A percentile compares a stretch with the other conserved stretches of the same genome.
Evolutionary conservation across 2,329 filamentous ascomycete species (phyloP).

Genomic region (Colletotrichum sansevieriae): DNA sequence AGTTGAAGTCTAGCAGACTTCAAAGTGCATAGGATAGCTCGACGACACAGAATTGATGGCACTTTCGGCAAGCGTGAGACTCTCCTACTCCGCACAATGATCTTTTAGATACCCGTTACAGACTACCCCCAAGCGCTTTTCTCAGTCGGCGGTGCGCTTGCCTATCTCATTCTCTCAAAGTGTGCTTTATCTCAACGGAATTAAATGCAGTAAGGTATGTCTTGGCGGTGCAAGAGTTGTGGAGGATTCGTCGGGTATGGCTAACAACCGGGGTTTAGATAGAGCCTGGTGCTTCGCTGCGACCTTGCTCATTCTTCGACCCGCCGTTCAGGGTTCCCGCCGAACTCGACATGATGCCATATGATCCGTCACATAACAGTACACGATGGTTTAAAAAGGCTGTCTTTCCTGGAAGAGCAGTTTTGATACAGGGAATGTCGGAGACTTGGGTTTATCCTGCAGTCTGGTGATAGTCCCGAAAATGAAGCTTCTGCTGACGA

Average conservation of each 20-base stretch:
- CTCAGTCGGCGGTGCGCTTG: too few species aligned
- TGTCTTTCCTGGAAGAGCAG: too few species aligned
- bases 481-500: constrained; percentile 17
- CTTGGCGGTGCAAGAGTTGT: not conserved
- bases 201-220: too few species aligned
- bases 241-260: not conserved
- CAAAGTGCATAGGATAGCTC: too few species aligned
- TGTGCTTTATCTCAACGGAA: too few species aligned
- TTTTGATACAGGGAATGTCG: not conserved
- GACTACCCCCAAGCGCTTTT: too few species aligned
- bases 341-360: constrained; percentile 11
- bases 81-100: too few species aligned
- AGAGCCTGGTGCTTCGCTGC: constrained; percentile 11
- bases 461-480: not conserved
- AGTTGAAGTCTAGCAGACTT: too few species aligned
- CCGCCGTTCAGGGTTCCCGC: constrained; percentile 16
- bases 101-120: too few species aligned
- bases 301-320: constrained; percentile 33
- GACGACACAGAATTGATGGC: too few species aligned
- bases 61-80: too few species aligned
- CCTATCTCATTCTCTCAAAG: too few species aligned
- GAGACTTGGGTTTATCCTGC: not conserved
- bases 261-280: constrained; percentile 16
- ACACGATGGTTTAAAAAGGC: not conserved
- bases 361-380: not conserved